These are phyloP conservation scores for Blepharisma undulans DNA, from an alignment of 169 alveolate genomes.

Conservation along the genomic window DNA sequence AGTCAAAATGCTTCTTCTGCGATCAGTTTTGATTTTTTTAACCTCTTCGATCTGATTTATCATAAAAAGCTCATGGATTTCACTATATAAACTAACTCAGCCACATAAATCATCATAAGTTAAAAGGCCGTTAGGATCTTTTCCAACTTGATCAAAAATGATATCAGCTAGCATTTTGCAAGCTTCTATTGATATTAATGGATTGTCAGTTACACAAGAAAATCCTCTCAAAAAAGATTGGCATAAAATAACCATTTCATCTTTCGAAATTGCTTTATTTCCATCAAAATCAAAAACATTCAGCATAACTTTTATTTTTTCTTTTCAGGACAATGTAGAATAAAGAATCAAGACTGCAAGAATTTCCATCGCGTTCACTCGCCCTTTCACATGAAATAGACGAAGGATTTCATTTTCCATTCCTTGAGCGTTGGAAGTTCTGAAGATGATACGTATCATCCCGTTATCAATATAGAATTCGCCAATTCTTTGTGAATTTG, in stretches of 20 bases:
- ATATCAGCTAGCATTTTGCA: not conserved
- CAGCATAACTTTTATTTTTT: not conserved
- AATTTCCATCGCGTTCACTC: not conserved
- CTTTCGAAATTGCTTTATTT: conserved; percentile 8
- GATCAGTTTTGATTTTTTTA: not conserved
- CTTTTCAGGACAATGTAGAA: not conserved
- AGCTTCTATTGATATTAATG: not conserved
- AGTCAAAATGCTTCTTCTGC: not conserved
- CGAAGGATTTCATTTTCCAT: not conserved
- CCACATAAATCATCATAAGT: not conserved
- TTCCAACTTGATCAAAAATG: not conserved
- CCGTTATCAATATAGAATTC: not conserved
- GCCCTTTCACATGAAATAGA: not conserved
- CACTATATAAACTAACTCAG: not conserved
- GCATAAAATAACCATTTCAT: conserved; percentile 15
- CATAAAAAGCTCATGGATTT: not conserved
- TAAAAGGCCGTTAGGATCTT: not conserved
- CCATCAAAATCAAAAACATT: conserved; percentile 17
- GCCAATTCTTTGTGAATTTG: not conserved
- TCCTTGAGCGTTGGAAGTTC: not conserved
- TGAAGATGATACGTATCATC: not conserved
- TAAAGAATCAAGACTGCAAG: not conserved
- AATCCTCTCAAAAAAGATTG: not conserved
- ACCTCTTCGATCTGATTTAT: not conserved
- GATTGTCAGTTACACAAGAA: not conserved